These are phyloP conservation scores for Isabelozyma gotoi DNA, from an alignment of 805 yeast species.

Conservation along the genomic window DNA sequence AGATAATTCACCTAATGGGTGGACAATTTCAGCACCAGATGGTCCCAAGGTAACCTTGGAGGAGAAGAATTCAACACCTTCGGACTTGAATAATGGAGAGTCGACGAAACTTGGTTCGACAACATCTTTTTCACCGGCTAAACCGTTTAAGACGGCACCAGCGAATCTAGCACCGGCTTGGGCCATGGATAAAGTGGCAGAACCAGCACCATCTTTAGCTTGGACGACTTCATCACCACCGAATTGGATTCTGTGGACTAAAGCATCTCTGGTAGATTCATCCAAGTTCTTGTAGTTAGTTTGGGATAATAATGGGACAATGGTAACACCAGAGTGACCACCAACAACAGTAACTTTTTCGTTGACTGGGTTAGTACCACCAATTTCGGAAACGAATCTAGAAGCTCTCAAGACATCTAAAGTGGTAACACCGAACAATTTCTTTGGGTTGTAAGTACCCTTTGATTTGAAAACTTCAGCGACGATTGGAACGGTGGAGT, in stretches of 20 bases:
- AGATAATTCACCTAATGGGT: constrained; percentile 70
- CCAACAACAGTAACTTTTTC: constrained; percentile 89
- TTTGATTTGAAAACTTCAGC: constrained; percentile 85
- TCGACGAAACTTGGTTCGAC: constrained; percentile 73
- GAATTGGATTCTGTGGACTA: constrained; percentile 87
- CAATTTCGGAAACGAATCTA: constrained; percentile 70
- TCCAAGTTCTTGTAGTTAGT: constrained; percentile 62
- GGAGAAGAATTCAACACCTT: constrained; percentile 96
- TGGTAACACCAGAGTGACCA: constrained; percentile 97
- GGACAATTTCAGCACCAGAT: constrained; percentile 82
- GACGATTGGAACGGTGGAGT: constrained; percentile 96
- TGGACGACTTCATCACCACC: constrained; percentile 96
- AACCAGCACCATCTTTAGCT: constrained; percentile 93
- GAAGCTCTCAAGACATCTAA: constrained; percentile 89
- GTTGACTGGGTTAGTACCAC: constrained; percentile 69
- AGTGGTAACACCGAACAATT: constrained; percentile 94
- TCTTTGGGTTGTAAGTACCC: constrained; percentile 89
- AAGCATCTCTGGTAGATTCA: constrained; percentile 40
- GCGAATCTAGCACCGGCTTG: constrained; percentile 84
- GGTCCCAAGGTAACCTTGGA: constrained; percentile 92
- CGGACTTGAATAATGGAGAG: constrained; percentile 76
- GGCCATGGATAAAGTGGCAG: constrained; percentile 92
- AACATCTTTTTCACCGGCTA: constrained; percentile 62
- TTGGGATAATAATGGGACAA: constrained; percentile 89
- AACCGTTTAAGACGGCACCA: constrained; percentile 61